Conservation (phyloP, 768 basidiomycete species). For the Leccinum sublutescens region DNA sequence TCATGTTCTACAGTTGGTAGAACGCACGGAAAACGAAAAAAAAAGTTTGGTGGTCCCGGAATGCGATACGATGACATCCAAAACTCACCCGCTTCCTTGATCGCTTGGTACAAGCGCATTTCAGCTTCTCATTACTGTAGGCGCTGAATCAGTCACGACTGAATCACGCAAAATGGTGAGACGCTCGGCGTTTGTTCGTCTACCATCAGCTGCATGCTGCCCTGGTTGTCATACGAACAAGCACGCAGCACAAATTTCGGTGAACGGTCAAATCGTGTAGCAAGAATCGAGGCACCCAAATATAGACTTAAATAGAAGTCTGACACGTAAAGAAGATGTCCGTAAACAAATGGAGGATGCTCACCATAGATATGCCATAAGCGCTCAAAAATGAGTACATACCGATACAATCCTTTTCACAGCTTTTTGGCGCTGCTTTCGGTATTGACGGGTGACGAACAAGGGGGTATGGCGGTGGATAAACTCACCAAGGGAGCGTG, state of each 20-base stretch:
- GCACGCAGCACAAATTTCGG: background rate
- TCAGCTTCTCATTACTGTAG: background rate
- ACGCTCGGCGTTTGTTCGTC: background rate
- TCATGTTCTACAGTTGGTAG: background rate
- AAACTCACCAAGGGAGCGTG: background rate
- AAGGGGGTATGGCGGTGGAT: background rate
- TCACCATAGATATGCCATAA: background rate
- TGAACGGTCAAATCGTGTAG: background rate
- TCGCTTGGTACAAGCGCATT: background rate
- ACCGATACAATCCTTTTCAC: background rate
- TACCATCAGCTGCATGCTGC: no score
- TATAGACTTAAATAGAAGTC: constrained; percentile 1
- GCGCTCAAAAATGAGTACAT: background rate
- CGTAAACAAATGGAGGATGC: background rate
- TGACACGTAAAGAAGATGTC: background rate
- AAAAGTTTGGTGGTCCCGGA: no score
- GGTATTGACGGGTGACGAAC: background rate
- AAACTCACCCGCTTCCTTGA: background rate
- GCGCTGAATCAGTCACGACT: background rate
- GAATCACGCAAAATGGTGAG: background rate
- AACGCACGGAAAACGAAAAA: background rate
- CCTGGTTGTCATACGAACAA: background rate
- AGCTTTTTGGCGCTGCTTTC: background rate
- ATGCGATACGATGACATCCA: background rate
- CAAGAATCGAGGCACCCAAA: background rate